Base-by-base conservation (phyloP, 306 rosid genomes). In the Glycine soja region DNA sequence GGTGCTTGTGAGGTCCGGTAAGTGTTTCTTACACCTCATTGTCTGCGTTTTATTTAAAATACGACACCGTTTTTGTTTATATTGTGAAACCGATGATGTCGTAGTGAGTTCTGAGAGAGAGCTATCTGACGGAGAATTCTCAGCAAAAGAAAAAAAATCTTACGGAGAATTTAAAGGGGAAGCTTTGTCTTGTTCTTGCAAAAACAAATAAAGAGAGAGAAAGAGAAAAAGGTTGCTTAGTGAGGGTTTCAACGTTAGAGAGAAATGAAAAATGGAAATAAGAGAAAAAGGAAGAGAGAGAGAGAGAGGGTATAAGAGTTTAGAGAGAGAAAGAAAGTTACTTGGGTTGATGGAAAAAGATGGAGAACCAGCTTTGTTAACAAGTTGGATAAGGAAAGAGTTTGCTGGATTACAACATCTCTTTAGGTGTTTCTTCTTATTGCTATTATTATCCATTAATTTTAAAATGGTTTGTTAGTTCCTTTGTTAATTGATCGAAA, bases 21-120 rank as follows among this genome's bases (percentile, higher is more conserved):
- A 76, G 85, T 96, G 99, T 82, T 85, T 89, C 85, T 82, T 89
- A 83, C 99, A 96, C 93, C 90, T 96, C 99, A 96, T 95, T 77
- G 1, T 62, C 2, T 2, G 15, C 18, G 74, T 0, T 58, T 2
- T 8, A 15, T 34, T 10, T 9, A 11, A 40, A 64, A 67, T 15
- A 53, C 77, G 85, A 80, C 78, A 30, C 15, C 88, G 79, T 52
- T 79, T 74, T 6, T 0, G 3, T 59, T 76, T 59, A 38, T 32
- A 12, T 43, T 54, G 6, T 3, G 51, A 2, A 8, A 24, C 0
- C 30, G 3, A 19, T 10, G n/a, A 10, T 12, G 38, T 51, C 32
- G 13, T 15, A 54, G 61, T 6, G 19, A 56, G 13, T n/a, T 8
- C 0, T 2, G 0, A 14, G 70, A 47, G 30, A 24, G 30, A 74